Percentiles rank a stretch among this genome's conserved stretches.
Conservation (phyloP, 805 yeast species). For the Alloascoidea hylecoeti region DNA sequence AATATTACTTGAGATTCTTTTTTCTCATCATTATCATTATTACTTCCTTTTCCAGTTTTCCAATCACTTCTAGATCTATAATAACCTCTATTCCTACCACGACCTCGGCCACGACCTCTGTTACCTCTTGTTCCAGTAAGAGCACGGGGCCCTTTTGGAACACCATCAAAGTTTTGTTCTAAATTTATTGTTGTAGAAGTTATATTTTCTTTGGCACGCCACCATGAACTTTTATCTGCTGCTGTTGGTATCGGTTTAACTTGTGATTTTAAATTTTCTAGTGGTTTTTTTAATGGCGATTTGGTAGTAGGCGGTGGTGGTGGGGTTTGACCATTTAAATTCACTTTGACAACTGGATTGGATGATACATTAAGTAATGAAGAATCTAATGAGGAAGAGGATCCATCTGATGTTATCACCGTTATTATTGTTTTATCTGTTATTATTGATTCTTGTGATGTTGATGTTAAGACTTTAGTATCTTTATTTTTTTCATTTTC, state of each 20-base stretch:
- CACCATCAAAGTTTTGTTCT: neutral
- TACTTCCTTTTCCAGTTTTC: too few relatives aligned
- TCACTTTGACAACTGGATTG: slow-evolving; percentile 1
- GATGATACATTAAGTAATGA: neutral
- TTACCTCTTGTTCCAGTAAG: too few relatives aligned
- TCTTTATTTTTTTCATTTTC: neutral
- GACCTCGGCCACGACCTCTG: neutral
- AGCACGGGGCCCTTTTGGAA: too few relatives aligned
- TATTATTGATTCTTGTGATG: too few relatives aligned
- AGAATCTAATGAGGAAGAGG: too few relatives aligned
- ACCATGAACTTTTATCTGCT: neutral
- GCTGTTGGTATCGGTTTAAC: neutral
- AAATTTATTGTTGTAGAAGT: neutral
- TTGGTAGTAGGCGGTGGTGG: neutral
- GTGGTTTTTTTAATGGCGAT: neutral
- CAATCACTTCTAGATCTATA: too few relatives aligned
- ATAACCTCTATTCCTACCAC: too few relatives aligned
- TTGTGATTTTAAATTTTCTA: neutral
- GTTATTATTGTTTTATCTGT: too few relatives aligned
- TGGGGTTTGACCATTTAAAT: neutral
- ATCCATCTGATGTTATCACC: too few relatives aligned
- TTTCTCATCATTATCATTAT: too few relatives aligned
- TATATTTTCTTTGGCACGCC: neutral
- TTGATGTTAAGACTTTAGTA: neutral
- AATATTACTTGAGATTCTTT: too few relatives aligned